A percentile compares a stretch with the other conserved stretches of the same genome.
Evolutionary conservation across 1,284 basidiomycete genomes (phyloP).

Genomic region (Stereum hirsutum): DNA sequence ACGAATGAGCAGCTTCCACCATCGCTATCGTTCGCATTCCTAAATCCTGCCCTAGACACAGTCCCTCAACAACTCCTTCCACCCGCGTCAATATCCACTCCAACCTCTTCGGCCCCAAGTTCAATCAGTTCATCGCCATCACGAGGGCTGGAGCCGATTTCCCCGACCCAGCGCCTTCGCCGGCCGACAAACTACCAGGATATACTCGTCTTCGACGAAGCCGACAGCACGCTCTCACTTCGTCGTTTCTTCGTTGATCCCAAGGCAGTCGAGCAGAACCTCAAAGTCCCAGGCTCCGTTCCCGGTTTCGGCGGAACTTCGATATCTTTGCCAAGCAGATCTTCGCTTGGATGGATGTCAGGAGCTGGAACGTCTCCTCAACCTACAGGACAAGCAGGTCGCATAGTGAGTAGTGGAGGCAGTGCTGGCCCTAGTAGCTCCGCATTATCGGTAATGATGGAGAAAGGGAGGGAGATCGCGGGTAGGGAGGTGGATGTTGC

Average conservation of each 20-base stretch:
- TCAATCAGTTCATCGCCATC: constrained; percentile 20
- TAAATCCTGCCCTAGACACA: constrained; percentile 27
- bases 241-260: constrained; percentile 41
- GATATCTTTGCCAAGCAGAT: constrained; percentile 27
- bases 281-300: constrained; percentile 22
- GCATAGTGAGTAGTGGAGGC: too few relatives aligned
- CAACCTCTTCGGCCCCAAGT: constrained; percentile 20
- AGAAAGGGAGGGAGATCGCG: constrained; percentile 32
- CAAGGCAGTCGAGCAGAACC: constrained; percentile 19
- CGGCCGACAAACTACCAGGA: constrained; percentile 47
- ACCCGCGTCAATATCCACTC: constrained; percentile 22
- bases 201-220: constrained; percentile 55
- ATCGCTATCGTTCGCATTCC: constrained; percentile 48
- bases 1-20: constrained; percentile 23
- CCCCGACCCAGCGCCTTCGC: constrained; percentile 21
- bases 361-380: constrained; percentile 15
- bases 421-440: too few relatives aligned
- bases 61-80: constrained; percentile 34
- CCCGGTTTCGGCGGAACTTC: constrained; percentile 30
- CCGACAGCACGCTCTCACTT: constrained; percentile 46
- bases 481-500: constrained; percentile 49
- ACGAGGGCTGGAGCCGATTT: constrained; percentile 19
- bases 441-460: constrained; percentile 24
- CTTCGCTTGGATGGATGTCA: constrained; percentile 18
- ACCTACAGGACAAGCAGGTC: constrained; percentile 8